Percentiles rank a stretch among this genome's conserved stretches.
phyloP scores from a whole-genome alignment of 352 stramenopile genomes.

The Aphanomyces astaci region DNA sequence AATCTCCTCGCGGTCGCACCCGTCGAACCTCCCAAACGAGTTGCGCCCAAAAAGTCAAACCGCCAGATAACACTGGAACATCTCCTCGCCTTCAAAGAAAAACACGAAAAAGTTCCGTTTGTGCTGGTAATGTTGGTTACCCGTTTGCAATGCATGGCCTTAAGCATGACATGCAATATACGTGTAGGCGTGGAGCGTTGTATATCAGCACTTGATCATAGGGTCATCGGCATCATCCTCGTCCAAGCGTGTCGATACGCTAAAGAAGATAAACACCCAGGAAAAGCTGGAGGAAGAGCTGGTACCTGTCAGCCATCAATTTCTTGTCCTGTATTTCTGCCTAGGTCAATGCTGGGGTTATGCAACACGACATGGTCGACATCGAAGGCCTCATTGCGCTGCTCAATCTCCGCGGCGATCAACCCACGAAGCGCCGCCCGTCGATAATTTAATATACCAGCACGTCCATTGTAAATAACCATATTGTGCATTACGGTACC shows the following conservation, averaged over 20 bases:
- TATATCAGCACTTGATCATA: conserved; percentile 7
- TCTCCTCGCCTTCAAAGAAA: conserved; percentile 8
- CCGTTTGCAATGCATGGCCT: too few relatives aligned
- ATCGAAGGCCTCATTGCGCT: conserved; percentile 15
- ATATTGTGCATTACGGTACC: too few relatives aligned
- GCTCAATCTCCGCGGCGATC: conserved; percentile 1
- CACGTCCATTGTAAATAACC: too few relatives aligned
- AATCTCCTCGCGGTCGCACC: background rate
- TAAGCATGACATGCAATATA: background rate
- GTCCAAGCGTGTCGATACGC: background rate
- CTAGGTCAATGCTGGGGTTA: conserved; percentile 1
- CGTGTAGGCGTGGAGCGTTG: conserved; percentile 11
- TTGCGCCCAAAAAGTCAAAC: background rate
- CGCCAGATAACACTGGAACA: background rate
- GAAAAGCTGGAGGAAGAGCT: conserved; percentile 19
- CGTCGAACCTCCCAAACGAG: background rate
- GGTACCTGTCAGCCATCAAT: background rate
- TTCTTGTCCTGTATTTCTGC: background rate
- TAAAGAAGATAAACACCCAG: conserved; percentile 20
- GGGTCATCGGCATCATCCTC: too few relatives aligned
- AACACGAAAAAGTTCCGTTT: conserved; percentile 14
- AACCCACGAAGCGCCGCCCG: background rate
- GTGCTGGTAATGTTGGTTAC: conserved; percentile 13
- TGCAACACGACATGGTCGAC: conserved; percentile 14
- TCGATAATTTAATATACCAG: conserved; percentile 15